phyloP scores from a whole-genome alignment of 768 basidiomycete genomes.

The Tephrocybe sp. region DNA sequence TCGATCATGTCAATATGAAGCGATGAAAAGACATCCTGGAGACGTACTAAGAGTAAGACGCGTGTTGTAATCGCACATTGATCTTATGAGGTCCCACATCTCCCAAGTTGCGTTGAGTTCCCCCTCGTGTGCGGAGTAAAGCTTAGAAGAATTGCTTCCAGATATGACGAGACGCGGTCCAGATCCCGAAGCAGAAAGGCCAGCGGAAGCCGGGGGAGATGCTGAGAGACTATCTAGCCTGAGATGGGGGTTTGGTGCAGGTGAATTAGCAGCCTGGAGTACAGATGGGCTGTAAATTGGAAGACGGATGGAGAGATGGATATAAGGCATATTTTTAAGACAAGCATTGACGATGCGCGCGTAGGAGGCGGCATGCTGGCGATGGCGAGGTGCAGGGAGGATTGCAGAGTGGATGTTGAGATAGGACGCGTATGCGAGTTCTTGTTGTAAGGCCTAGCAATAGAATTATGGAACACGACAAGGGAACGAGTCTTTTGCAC shows the following conservation, averaged over 20 bases:
- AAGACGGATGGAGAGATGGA: constrained; percentile 79
- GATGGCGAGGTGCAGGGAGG: constrained; percentile 83
- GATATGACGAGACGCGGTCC: constrained; percentile 36
- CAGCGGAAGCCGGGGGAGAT: background rate
- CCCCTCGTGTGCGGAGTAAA: constrained; percentile 41
- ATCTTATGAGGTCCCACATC: constrained; percentile 96
- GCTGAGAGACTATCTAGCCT: constrained; percentile 11
- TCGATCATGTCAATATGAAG: constrained; percentile 10
- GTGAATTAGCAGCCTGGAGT: constrained; percentile 33
- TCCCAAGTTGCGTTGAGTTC: constrained; percentile 87
- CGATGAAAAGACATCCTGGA: background rate
- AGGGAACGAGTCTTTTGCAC: constrained; percentile 21
- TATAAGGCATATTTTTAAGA: constrained; percentile 64
- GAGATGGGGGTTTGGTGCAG: constrained; percentile 15
- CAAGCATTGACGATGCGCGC: constrained; percentile 86
- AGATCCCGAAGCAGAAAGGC: constrained; percentile 16
- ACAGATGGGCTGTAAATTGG: constrained; percentile 77
- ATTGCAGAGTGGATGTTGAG: constrained; percentile 83
- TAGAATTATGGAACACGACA: background rate
- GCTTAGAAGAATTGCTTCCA: constrained; percentile 22
- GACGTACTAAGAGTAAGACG: constrained; percentile 69
- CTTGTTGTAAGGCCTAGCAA: constrained; percentile 83
- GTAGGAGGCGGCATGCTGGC: constrained; percentile 86
- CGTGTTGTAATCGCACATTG: constrained; percentile 81
- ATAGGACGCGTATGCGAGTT: constrained; percentile 90